Conservation (phyloP, 2,329 filamentous ascomycete genomes). For the Ceratocystis colombiana region DNA sequence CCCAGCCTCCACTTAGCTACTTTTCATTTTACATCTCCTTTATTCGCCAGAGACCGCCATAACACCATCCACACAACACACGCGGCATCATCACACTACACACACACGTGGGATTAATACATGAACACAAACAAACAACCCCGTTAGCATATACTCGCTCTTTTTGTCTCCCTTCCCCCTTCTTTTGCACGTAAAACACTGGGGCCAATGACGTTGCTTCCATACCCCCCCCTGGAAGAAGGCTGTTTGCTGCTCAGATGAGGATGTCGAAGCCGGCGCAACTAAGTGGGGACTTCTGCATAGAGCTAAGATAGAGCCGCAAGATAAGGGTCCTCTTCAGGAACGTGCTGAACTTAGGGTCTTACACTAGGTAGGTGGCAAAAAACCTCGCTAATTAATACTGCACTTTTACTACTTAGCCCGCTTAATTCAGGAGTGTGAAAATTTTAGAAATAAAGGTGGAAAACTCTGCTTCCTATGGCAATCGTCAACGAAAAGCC, state of each 20-base stretch:
- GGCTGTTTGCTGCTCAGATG: conserved; percentile 14
- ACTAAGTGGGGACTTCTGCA: conserved; percentile 18
- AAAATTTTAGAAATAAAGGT: neutral
- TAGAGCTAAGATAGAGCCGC: conserved; percentile 8
- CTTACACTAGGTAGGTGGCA: neutral
- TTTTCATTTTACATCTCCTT: neutral
- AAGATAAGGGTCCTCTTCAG: conserved; percentile 13
- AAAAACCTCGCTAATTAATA: neutral
- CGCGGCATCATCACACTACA: too few species aligned
- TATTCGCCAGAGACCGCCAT: neutral
- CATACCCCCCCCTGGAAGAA: neutral
- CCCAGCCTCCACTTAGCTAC: too few species aligned
- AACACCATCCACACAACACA: too few species aligned
- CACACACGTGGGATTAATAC: too few species aligned
- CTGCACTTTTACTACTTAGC: neutral
- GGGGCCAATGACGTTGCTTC: conserved; percentile 23
- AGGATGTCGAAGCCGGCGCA: conserved; percentile 23
- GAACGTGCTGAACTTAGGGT: conserved; percentile 14
- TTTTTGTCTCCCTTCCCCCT: neutral
- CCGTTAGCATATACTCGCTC: neutral
- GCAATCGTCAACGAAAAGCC: neutral
- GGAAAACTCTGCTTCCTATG: neutral
- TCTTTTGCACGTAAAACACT: neutral
- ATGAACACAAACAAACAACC: neutral
- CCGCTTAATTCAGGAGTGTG: neutral